Evolutionary conservation across 352 stramenopile genomes (phyloP), one percentile per base, ranked within the genome.

Genomic region (Aphanomyces astaci): DNA sequence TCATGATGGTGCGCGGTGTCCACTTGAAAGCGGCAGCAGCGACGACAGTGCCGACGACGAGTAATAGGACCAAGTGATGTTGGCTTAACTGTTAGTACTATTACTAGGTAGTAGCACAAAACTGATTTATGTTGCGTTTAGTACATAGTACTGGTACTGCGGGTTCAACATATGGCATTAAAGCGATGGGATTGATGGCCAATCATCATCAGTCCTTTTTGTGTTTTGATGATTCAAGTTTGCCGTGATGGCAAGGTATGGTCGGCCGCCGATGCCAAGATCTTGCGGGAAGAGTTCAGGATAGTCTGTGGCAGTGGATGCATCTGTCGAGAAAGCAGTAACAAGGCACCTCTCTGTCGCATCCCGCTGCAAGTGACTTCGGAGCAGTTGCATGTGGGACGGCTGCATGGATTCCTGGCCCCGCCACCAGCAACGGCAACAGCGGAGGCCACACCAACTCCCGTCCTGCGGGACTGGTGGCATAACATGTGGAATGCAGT

Each of bases 241-340:
- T 68, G 62, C 51, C n/a, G 24, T 9, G 40, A 68, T 49, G 62
- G 62, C 2, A 68, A 68, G 51, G 62, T 68, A 17, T 68, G 62
- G 62, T 45, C 62, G 22, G 62, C 62, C 25, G 31, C 51, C 17
- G 51, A 68, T n/a, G 62, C 33, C 2, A 51, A 59, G 39, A n/a
- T 32, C 22, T 45, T 68, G 22, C 46, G 62, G 3, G 62, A 68
- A 40, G 31, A 36, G 31, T 33, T 60, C 27, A 25, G 62, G 15
- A 60, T 68, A 19, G 62, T 68, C 1, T 68, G 62, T n/a, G 62
- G 62, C 45, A 60, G 13, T 46, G 62, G 62, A 19, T 19, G 43
- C 43, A 43, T 68, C n/a, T 68, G 62, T 45, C 46, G 62, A 19
- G 22, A 60, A 24, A 68, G 40, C 51, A 60, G 62, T 27, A 68